These are phyloP conservation scores for Yarrowia divulgata DNA, from an alignment of 805 yeast genomes.

Conservation along the genomic window DNA sequence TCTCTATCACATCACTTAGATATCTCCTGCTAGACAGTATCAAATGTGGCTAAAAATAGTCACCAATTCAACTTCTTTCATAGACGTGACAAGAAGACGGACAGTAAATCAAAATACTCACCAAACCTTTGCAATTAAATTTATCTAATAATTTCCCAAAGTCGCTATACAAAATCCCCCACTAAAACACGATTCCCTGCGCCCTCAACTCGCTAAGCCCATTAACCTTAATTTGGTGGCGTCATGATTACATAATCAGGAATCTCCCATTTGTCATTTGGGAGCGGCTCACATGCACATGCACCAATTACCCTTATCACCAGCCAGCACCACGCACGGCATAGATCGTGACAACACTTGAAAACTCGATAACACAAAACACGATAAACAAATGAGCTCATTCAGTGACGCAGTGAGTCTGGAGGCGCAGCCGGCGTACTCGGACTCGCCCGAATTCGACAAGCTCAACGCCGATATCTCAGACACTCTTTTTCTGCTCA, in stretches of 20 bases:
- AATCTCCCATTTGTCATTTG: background rate
- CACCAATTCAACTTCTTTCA: too few relatives aligned
- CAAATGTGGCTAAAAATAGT: too few relatives aligned
- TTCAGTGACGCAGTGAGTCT: conserved; percentile 46
- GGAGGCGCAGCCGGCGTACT: conserved; percentile 47
- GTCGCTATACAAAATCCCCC: background rate
- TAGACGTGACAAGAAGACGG: too few relatives aligned
- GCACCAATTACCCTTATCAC: background rate
- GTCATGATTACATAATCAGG: background rate
- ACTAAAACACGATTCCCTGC: background rate
- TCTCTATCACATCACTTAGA: too few relatives aligned
- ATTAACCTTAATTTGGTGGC: background rate
- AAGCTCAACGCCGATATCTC: conserved; percentile 55
- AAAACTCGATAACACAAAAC: background rate
- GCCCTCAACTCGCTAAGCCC: background rate
- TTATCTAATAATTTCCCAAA: too few relatives aligned
- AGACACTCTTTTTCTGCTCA: conserved; percentile 59
- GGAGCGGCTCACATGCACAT: conserved; percentile 12
- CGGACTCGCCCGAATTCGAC: conserved; percentile 64
- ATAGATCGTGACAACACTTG: too few relatives aligned
- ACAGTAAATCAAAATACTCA: too few relatives aligned
- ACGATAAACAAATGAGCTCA: conserved; percentile 23
- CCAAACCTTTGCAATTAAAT: too few relatives aligned
- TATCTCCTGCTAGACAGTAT: too few relatives aligned
- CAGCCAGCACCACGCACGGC: background rate